Percentiles rank a stretch among this genome's conserved stretches.
Conservation (phyloP, 306 rosid species). For the Aeschynomene evenia region DNA sequence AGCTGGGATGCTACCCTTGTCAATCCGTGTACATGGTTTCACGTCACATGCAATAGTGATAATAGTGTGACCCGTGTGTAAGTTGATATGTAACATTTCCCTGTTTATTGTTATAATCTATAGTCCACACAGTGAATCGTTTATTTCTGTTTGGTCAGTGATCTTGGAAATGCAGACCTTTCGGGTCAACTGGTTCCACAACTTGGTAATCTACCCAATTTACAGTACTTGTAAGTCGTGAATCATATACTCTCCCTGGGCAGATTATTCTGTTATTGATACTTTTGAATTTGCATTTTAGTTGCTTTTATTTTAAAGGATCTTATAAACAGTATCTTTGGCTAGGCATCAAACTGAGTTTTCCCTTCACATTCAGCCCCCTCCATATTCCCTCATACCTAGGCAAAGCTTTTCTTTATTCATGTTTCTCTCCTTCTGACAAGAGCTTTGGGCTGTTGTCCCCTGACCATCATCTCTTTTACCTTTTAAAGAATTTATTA, state of each 20-base stretch:
- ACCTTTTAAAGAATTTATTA: not conserved
- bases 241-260: constrained; percentile 3
- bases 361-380: not conserved
- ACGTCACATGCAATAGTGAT: constrained; percentile 78
- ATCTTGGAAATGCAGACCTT: constrained; percentile 94
- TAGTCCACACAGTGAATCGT: not conserved
- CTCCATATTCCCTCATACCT: not conserved
- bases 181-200: constrained; percentile 70
- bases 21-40: constrained; percentile 98
- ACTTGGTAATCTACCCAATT: constrained; percentile 69
- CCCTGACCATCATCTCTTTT: not conserved
- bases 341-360: not conserved
- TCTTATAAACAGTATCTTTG: not conserved
- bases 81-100: constrained; percentile 37
- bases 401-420: not conserved
- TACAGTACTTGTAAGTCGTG: constrained; percentile 88
- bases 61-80: constrained; percentile 96
- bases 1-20: constrained; percentile 95
- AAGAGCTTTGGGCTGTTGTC: constrained; percentile 13
- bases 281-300: not conserved
- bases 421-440: not conserved
- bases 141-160: constrained; percentile 53
- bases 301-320: not conserved
- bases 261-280: not conserved
- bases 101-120: not conserved